A percentile compares a stretch with the other conserved stretches of the same genome.
phyloP scores from a whole-genome alignment of 208 protist species.

The Trypanosoma cruzi region DNA sequence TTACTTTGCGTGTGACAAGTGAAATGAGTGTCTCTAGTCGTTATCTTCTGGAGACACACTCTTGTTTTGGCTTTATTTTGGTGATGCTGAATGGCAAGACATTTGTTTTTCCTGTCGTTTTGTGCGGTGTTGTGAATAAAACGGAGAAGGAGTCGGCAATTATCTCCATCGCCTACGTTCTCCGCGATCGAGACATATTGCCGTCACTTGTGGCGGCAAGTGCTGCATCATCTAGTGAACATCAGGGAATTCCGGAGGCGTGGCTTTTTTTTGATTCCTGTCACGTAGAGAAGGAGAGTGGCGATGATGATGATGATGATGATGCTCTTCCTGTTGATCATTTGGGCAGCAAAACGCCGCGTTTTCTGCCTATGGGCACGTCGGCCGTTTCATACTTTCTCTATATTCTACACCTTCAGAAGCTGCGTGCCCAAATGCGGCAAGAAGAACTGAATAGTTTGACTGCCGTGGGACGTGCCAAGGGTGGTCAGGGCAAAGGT shows the following conservation, averaged over 20 bases:
- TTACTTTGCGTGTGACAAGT: constrained; percentile 6
- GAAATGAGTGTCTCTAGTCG: constrained; percentile 13
- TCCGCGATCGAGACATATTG: constrained; percentile 75
- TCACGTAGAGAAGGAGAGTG: not conserved
- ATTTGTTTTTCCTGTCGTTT: constrained; percentile 57
- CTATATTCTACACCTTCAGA: constrained; percentile 35
- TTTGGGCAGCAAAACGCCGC: constrained; percentile 23
- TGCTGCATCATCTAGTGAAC: constrained; percentile 17
- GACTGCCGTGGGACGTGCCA: not conserved
- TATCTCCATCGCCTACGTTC: constrained; percentile 42
- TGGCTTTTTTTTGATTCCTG: constrained; percentile 40
- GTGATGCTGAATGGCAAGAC: constrained; percentile 52
- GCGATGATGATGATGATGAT: constrained; percentile 7
- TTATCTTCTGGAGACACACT: constrained; percentile 12
- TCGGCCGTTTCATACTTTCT: constrained; percentile 76
- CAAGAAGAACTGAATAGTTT: constrained; percentile 7
- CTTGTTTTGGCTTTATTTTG: constrained; percentile 47
- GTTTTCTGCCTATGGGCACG: constrained; percentile 59
- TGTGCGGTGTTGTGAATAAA: constrained; percentile 30
- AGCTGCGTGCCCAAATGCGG: constrained; percentile 24
- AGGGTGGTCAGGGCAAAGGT: constrained; percentile 7
- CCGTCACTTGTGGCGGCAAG: constrained; percentile 64
- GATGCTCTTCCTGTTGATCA: not conserved
- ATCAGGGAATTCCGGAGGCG: constrained; percentile 42
- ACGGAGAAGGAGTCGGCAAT: constrained; percentile 8